Conservation (phyloP, 257 asterid genomes). For the Leonotis leonurus region DNA sequence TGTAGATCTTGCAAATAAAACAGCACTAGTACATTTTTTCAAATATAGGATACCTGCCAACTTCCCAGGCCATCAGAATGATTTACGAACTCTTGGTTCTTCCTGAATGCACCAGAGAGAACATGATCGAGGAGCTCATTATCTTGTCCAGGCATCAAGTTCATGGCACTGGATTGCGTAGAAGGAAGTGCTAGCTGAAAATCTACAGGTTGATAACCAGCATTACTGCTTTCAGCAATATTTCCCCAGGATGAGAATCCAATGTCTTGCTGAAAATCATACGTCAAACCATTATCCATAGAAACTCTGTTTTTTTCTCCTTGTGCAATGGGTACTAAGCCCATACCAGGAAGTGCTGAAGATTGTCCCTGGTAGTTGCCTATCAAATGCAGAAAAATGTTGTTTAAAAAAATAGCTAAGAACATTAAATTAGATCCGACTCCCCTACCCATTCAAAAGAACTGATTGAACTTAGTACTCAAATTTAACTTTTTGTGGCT, state of each 20-base stretch:
- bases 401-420: slow-evolving; percentile 2
- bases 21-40: not conserved
- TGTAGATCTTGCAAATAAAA: not conserved
- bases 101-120: slow-evolving; percentile 26
- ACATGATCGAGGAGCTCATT: slow-evolving; percentile 42
- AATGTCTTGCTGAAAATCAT: slow-evolving; percentile 32
- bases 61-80: slow-evolving; percentile 40
- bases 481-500: no score
- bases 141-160: slow-evolving; percentile 41
- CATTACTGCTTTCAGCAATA: slow-evolving; percentile 34
- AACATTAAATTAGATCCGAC: not conserved
- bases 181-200: slow-evolving; percentile 44
- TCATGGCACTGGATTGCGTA: slow-evolving; percentile 34
- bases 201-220: slow-evolving; percentile 38
- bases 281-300: slow-evolving; percentile 27
- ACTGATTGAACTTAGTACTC: no score
- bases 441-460: not conserved
- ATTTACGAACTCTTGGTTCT: slow-evolving; percentile 33
- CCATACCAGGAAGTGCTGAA: slow-evolving; percentile 36
- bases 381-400: slow-evolving; percentile 25
- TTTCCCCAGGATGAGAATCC: slow-evolving; percentile 55
- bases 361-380: slow-evolving; percentile 51
- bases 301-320: slow-evolving; percentile 29
- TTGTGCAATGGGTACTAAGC: slow-evolving; percentile 29
- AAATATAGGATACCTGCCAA: slow-evolving; percentile 56